phyloP scores from a whole-genome alignment of 345 rosid species.

The Syzygium grande region DNA sequence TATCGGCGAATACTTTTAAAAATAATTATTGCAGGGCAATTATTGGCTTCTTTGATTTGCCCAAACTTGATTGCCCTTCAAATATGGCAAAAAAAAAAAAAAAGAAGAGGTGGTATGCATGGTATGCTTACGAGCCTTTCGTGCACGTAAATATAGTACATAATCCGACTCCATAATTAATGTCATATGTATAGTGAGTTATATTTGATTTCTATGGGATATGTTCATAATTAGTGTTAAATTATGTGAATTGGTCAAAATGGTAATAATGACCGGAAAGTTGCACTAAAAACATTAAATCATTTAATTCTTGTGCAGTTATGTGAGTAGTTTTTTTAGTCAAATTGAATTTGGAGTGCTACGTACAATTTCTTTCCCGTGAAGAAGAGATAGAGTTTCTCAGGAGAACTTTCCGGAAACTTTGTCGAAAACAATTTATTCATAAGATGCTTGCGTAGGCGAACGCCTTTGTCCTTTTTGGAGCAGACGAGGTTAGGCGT shows the following conservation, averaged over 20 bases:
- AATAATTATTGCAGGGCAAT: not conserved
- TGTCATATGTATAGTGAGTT: not conserved
- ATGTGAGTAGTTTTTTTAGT: not conserved
- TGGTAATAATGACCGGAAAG: not conserved
- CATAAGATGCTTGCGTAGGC: not conserved
- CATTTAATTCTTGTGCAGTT: not conserved
- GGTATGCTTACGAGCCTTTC: not conserved
- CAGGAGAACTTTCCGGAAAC: not conserved
- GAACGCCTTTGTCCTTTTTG: not conserved
- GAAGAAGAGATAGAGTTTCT: not conserved
- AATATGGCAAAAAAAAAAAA: not conserved
- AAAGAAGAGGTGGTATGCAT: not conserved
- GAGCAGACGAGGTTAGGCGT: not conserved
- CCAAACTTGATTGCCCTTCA: not conserved
- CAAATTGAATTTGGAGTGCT: not conserved
- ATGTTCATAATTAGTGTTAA: not conserved
- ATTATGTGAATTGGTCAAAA: not conserved
- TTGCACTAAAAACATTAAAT: not conserved
- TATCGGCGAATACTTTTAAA: not conserved
- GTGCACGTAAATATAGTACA: not conserved
- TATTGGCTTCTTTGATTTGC: not conserved
- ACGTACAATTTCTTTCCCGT: not conserved
- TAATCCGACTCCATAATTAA: not conserved
- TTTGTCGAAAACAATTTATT: not conserved
- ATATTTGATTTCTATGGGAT: not conserved